phyloP scores from a whole-genome alignment of 208 protist genomes.

The Leishmania major region DNA sequence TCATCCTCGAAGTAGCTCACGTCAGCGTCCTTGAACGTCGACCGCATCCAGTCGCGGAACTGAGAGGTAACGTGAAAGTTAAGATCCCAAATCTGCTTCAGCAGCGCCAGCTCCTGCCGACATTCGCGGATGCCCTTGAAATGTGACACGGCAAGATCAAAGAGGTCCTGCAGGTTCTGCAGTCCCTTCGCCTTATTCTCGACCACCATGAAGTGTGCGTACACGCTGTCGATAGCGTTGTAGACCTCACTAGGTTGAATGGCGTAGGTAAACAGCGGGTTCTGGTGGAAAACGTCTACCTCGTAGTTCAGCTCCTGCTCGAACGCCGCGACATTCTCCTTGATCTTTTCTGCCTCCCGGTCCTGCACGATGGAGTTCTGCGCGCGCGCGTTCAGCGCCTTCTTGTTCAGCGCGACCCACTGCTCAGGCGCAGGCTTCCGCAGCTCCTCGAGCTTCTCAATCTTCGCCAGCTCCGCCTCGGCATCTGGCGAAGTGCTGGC shows the following conservation, averaged over 20 bases:
- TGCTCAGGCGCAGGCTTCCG: slow-evolving; percentile 92
- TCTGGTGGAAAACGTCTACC: slow-evolving; percentile 81
- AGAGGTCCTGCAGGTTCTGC: slow-evolving; percentile 94
- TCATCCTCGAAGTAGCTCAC: slow-evolving; percentile 93
- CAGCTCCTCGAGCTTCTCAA: slow-evolving; percentile 91
- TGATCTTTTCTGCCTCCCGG: slow-evolving; percentile 92
- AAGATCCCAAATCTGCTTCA: slow-evolving; percentile 95
- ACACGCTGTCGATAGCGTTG: slow-evolving; percentile 81
- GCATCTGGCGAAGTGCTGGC: slow-evolving; percentile 76
- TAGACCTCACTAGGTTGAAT: slow-evolving; percentile 83
- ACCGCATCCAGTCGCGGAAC: slow-evolving; percentile 94
- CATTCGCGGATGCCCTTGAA: slow-evolving; percentile 94
- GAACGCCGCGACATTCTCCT: slow-evolving; percentile 84
- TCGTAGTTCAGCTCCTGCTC: slow-evolving; percentile 75
- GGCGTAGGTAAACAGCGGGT: slow-evolving; percentile 87
- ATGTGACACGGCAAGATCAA: slow-evolving; percentile 93
- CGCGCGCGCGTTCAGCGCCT: slow-evolving; percentile 93
- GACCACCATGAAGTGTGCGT: slow-evolving; percentile 81
- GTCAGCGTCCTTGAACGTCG: slow-evolving; percentile 94
- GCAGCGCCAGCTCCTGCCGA: slow-evolving; percentile 88
- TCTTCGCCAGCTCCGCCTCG: slow-evolving; percentile 83
- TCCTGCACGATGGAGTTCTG: slow-evolving; percentile 93
- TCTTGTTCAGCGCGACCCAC: slow-evolving; percentile 92
- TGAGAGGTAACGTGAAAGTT: slow-evolving; percentile 93
- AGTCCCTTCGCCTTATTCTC: slow-evolving; percentile 90